Evolutionary conservation across 176 grass and related monocot genomes (phyloP).

Genomic region (Bolboschoenus planiculmis): DNA sequence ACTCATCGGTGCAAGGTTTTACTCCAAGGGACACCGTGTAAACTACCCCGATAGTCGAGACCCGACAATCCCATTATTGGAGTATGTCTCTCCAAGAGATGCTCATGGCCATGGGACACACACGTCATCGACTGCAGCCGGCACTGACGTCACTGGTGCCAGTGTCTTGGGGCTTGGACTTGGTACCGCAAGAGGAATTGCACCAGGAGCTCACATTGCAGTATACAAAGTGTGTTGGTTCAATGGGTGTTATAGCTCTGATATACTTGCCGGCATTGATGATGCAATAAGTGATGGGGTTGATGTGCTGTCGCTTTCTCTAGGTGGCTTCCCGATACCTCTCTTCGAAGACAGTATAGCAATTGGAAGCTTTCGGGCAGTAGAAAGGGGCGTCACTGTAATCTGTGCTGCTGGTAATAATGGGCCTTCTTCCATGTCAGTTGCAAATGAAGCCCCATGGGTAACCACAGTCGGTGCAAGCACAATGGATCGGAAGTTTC

Average conservation of each 20-base stretch:
- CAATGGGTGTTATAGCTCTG: slow-evolving; percentile 86
- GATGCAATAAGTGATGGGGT: slow-evolving; percentile 75
- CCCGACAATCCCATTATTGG: slow-evolving; percentile 20
- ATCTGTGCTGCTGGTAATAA: slow-evolving; percentile 75
- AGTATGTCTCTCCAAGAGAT: slow-evolving; percentile 82
- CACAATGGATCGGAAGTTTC: slow-evolving; percentile 62
- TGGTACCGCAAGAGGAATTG: slow-evolving; percentile 53
- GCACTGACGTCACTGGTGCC: slow-evolving; percentile 33
- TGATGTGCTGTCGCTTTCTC: slow-evolving; percentile 68
- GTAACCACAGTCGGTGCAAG: slow-evolving; percentile 64
- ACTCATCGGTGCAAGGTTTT: slow-evolving; percentile 89
- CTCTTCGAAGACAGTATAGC: slow-evolving; percentile 92
- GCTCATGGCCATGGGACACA: slow-evolving; percentile 85
- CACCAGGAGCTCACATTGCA: slow-evolving; percentile 54
- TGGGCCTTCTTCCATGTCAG: slow-evolving; percentile 47
- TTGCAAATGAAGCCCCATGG: slow-evolving; percentile 82
- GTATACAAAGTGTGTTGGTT: slow-evolving; percentile 96
- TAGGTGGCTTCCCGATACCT: slow-evolving; percentile 79
- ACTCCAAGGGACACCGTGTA: slow-evolving; percentile 72
- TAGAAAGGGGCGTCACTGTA: slow-evolving; percentile 48
- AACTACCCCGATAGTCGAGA: slow-evolving; percentile 60
- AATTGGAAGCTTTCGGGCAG: slow-evolving; percentile 79
- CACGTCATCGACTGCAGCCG: slow-evolving; percentile 58
- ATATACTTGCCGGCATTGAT: slow-evolving; percentile 90
- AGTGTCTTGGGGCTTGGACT: slow-evolving; percentile 44